These are phyloP conservation scores for Melanomma pulvis-pyrius DNA, from an alignment of 495 filamentous ascomycete species.

Conservation along the genomic window DNA sequence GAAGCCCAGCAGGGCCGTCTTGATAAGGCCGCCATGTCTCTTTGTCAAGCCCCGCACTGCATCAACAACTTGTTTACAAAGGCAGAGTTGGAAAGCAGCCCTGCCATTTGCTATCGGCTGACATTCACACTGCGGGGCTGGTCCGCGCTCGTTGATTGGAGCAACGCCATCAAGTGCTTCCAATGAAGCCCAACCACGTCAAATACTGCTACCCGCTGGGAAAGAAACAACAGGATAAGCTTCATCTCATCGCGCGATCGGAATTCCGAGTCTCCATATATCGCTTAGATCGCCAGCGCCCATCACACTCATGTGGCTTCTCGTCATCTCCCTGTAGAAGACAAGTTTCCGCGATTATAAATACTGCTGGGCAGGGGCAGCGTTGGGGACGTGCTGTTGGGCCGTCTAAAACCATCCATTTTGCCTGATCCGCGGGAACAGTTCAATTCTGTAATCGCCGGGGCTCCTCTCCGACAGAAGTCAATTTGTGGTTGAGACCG, in stretches of 20 bases:
- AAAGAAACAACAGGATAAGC: background rate
- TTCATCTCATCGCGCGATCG: background rate
- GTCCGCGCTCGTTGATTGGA: slow-evolving; percentile 3
- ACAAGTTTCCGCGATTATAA: slow-evolving; percentile 1
- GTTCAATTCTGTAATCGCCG: background rate
- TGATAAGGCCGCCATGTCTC: slow-evolving; percentile 16
- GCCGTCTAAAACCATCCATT: background rate
- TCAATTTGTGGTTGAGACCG: background rate
- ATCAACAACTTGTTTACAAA: slow-evolving; percentile 7
- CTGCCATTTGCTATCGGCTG: background rate
- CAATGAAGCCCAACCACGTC: slow-evolving; percentile 18
- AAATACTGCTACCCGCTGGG: background rate
- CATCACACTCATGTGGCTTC: background rate
- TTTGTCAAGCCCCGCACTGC: slow-evolving; percentile 15
- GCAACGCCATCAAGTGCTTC: background rate
- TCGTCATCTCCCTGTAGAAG: background rate
- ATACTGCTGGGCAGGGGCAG: background rate
- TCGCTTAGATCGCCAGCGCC: background rate
- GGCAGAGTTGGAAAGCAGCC: background rate
- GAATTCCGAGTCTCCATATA: background rate
- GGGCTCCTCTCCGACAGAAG: background rate
- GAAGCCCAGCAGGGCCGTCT: background rate
- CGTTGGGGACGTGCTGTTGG: background rate
- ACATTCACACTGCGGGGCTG: background rate
- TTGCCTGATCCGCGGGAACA: background rate